phyloP scores from a whole-genome alignment of 1,284 basidiomycete genomes.

The Malassezia vespertilionis region DNA sequence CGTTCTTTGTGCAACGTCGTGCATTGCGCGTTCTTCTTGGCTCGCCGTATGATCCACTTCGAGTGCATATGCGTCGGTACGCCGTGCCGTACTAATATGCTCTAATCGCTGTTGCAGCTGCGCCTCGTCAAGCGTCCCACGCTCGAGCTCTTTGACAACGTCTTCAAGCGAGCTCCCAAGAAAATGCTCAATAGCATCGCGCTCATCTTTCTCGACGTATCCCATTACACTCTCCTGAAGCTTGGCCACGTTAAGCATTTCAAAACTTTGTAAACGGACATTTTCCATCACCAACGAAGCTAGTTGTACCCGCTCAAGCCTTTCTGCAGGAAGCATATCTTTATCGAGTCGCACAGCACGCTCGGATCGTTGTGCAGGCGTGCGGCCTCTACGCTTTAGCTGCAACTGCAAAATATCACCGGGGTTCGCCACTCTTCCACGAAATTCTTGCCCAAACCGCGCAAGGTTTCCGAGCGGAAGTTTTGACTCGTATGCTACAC shows the following conservation, averaged over 20 bases:
- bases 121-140: constrained; percentile 29
- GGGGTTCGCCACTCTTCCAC: constrained; percentile 82
- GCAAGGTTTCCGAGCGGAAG: constrained; percentile 61
- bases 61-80: too few species aligned
- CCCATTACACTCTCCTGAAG: constrained; percentile 36
- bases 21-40: too few species aligned
- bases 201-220: constrained; percentile 44
- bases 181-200: constrained; percentile 31
- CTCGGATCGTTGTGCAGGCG: constrained; percentile 2
- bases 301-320: constrained; percentile 33
- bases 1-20: too few species aligned
- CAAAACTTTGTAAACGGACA: constrained; percentile 32
- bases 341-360: constrained; percentile 23
- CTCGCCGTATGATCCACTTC: too few species aligned
- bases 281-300: constrained; percentile 34
- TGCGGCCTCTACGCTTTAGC: constrained; percentile 7
- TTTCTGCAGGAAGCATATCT: constrained; percentile 28
- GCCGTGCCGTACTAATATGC: too few species aligned
- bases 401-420: constrained; percentile 68
- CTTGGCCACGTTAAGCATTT: constrained; percentile 32
- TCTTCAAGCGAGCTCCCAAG: constrained; percentile 25
- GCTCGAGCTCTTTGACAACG: constrained; percentile 23
- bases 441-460: constrained; percentile 90
- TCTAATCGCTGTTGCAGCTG: constrained; percentile 15
- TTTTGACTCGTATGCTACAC: constrained; percentile 49